Percentiles rank a stretch among this genome's conserved stretches.
Conservation (phyloP, 495 filamentous ascomycete species). For the Astrothelium subdiscretum region DNA sequence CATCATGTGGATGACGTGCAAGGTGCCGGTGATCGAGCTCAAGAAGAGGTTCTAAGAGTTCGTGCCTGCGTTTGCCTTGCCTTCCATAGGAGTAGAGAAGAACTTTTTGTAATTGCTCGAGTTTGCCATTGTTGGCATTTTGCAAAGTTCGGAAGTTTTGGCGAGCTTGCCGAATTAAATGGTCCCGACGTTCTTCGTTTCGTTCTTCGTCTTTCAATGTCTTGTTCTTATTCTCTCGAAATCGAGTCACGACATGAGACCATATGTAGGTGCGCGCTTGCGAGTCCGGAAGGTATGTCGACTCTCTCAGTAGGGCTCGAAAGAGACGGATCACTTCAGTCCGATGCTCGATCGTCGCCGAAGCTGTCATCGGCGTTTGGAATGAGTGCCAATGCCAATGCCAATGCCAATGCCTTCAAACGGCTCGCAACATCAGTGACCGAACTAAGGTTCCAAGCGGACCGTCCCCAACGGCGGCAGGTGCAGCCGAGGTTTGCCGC, state of each 20-base stretch:
- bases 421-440: too few species aligned
- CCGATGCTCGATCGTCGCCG: background rate
- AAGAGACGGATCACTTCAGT: constrained; percentile 41
- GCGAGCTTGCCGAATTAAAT: constrained; percentile 17
- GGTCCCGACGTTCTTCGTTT: constrained; percentile 7
- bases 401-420: too few species aligned
- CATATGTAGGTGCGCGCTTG: constrained; percentile 50
- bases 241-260: constrained; percentile 47
- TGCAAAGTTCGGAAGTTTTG: constrained; percentile 32
- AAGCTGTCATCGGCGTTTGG: too few species aligned
- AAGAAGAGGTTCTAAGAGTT: constrained; percentile 44
- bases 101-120: constrained; percentile 48
- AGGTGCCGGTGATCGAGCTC: constrained; percentile 3
- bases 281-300: constrained; percentile 71
- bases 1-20: constrained; percentile 13
- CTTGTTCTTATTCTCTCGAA: constrained; percentile 25
- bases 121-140: constrained; percentile 55
- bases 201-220: too few species aligned
- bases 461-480: too few species aligned
- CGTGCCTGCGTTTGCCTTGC: constrained; percentile 51
- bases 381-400: too few species aligned
- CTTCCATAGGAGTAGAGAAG: constrained; percentile 64
- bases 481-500: background rate
- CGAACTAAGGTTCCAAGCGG: too few species aligned
- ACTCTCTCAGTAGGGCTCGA: constrained; percentile 71